Base-by-base conservation (phyloP, 495 filamentous ascomycete genomes). In the Delitschia confertaspora region DNA sequence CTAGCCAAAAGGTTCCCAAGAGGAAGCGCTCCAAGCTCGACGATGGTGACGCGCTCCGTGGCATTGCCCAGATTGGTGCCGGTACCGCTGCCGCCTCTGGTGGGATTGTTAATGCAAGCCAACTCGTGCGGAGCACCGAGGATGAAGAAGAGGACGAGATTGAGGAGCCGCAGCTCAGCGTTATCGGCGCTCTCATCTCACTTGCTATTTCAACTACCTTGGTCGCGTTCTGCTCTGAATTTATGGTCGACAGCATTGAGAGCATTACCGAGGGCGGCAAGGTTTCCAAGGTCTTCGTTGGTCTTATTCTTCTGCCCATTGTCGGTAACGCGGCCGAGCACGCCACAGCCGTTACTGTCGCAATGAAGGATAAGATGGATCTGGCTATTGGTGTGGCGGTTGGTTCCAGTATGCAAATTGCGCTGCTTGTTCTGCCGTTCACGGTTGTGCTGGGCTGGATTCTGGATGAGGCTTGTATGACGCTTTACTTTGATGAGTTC, bases 321-420 rank as follows among this genome's bases (percentile, higher is more conserved):
- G 89, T 98, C 27, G 91, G 91, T 38, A 98, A 98, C 56, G 91
- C 91, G 2, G 91, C 91, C 3, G 91, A 98, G 66, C 91, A 98
- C 62, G 88, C 93, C 30, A 95, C 91, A 7, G 91, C 91, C 9
- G 80, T 88, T 24, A 83, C 95, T 14, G 89, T 95, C 32, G 85
- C 91, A 0, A 73, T 80, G 55, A 93, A 93, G 65, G 74, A 93
- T 62, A 98, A 98, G 73, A 98, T 95, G 91, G 87, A 95, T 55
- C 72, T 96, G n/a, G 87, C 89, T 9, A 85, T 96, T 63, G 85
- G 86, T 16, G 88, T 95, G 21, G 91, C 89, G 7, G 86, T 96
- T 48, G 89, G 89, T 19, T 88, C 81, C 53, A 88, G 84, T 60
- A 80, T 96, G 69, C 89, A 96, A 64, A 95, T 96, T 57, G 88